A percentile compares a stretch with the other conserved stretches of the same genome.
Evolutionary conservation across 2,329 filamentous ascomycete genomes (phyloP).

Genomic region (Raffaelea ambrosiae): DNA sequence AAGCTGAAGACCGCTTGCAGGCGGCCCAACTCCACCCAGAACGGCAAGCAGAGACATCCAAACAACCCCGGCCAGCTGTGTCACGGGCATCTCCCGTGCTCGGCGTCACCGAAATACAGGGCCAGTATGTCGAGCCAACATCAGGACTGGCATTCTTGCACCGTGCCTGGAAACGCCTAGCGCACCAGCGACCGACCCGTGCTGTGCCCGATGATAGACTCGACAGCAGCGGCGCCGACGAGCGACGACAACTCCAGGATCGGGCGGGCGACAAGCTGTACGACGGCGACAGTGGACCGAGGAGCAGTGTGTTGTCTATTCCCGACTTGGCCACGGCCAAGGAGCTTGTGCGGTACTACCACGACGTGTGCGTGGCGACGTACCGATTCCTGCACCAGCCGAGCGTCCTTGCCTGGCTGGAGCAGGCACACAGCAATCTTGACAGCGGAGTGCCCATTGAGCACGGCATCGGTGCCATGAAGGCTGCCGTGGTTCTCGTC

Average conservation of each 20-base stretch:
- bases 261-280: not conserved
- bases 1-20: no score
- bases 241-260: not conserved
- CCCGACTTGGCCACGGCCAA: not conserved
- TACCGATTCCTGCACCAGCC: slow-evolving; percentile 34
- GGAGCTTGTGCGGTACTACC: slow-evolving; percentile 20
- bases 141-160: slow-evolving; percentile 1
- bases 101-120: not conserved
- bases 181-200: not conserved
- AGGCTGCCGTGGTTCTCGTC: slow-evolving; percentile 25
- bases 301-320: not conserved
- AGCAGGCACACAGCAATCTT: slow-evolving; percentile 37
- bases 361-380: slow-evolving; percentile 32
- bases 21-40: no score
- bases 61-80: not conserved
- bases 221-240: not conserved
- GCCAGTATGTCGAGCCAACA: slow-evolving; percentile 2
- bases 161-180: not conserved
- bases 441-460: not conserved
- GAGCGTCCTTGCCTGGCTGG: slow-evolving; percentile 31
- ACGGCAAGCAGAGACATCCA: not conserved
- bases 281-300: not conserved
- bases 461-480: not conserved
- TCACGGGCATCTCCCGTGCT: not conserved
- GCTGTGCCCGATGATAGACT: not conserved